Evolutionary conservation across 441 rosid genomes (phyloP).

Genomic region (Erodium trifolium): DNA sequence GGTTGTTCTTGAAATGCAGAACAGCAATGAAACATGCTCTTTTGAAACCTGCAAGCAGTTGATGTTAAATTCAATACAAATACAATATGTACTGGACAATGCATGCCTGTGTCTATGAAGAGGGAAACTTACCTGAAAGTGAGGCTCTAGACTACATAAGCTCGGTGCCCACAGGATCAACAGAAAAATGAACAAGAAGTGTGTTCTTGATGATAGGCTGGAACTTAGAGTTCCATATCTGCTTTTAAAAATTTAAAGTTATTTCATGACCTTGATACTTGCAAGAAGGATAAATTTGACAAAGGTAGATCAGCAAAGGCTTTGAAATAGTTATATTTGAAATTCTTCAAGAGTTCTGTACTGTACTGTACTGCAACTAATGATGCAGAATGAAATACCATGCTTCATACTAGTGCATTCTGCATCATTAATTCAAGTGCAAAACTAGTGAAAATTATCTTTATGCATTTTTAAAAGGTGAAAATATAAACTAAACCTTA

Average conservation of each 20-base stretch:
- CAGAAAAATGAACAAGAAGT: conserved; percentile 48
- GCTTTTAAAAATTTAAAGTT: conserved; percentile 23
- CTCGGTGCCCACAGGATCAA: conserved; percentile 81
- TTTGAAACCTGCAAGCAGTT: neutral
- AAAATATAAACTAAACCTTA: neutral
- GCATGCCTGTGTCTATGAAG: conserved; percentile 15
- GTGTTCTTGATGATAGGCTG: conserved; percentile 39
- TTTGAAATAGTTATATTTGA: neutral
- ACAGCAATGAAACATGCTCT: neutral
- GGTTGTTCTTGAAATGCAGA: conserved; percentile 9
- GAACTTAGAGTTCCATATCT: conserved; percentile 69
- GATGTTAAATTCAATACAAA: neutral
- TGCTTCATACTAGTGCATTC: neutral
- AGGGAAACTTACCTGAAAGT: conserved; percentile 7
- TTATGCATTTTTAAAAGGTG: neutral
- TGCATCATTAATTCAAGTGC: neutral
- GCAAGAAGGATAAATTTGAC: neutral
- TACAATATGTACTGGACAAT: conserved; percentile 6
- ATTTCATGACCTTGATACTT: conserved; percentile 10
- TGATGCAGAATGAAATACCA: neutral
- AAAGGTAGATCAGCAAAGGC: conserved; percentile 6
- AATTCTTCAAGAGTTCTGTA: neutral
- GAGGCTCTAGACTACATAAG: conserved; percentile 47
- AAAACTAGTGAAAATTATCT: neutral
- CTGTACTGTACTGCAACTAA: neutral